Base-by-base conservation (phyloP, 192 early-diverging fungal species). In the Dimargaris cristalligena region DNA sequence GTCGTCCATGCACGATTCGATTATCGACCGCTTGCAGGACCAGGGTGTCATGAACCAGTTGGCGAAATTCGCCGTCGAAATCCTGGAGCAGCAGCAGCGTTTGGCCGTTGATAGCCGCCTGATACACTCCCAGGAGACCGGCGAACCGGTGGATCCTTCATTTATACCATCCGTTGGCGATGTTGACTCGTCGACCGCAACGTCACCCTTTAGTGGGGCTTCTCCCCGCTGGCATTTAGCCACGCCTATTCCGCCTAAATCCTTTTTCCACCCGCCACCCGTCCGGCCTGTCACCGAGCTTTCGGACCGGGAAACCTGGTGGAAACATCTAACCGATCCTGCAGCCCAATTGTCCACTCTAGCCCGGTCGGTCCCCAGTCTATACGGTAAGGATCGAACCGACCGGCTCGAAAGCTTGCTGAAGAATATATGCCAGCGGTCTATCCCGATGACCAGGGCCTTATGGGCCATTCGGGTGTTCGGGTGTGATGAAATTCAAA, bases 391-490 rank as follows among this genome's bases (percentile, higher is more conserved):
- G n/a, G n/a, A n/a, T n/a, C n/a, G n/a, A n/a, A n/a, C n/a, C n/a
- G n/a, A n/a, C n/a, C 81, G 84, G 20, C 77, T 79, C 11, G 79
- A 79, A 20, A 71, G 77, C 22, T 61, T 88, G 44, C 52, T 86
- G 6, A 83, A 85, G 18, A 48, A 69, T 16, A 61, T 86, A 58
- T 65, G 73, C 8, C 52, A 62, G 44, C 66, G 77, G 34, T 64
- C 67, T 31, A 81, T 88, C 16, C 80, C 86, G 0, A 62, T 82
- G 44, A 62, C 74, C 25, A 69, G 84, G 14, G 81, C 86, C 0
- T 62, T 82, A 9, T 88, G 86, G 86, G 81, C 77, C 34, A 82
- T 85, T 28, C 79, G 83, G 41, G 71, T 85, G 28, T 73, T 80
- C 13, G 83, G 82, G 8, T 62, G 82, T 28, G 76, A 76, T 28